These are phyloP conservation scores for Cryphonectria japonica DNA, from an alignment of 2,329 filamentous ascomycete species.

Conservation along the genomic window DNA sequence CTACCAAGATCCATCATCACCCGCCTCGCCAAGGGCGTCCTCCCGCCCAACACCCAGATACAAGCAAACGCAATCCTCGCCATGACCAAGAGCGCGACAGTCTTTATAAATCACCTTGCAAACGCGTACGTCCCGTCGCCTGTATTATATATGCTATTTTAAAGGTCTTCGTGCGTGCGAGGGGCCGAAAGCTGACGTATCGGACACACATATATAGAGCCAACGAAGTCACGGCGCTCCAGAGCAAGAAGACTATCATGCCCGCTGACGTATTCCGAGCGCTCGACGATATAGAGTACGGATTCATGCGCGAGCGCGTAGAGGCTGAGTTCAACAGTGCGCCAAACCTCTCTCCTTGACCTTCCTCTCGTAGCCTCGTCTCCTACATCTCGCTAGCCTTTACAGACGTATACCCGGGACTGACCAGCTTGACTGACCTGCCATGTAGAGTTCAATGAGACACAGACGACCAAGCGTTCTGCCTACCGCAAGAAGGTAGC, in stretches of 20 bases:
- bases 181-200: slow-evolving; percentile 10
- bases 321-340: slow-evolving; percentile 77
- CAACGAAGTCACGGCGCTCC: slow-evolving; percentile 68
- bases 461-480: slow-evolving; percentile 75
- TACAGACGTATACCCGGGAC: not conserved
- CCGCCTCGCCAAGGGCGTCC: slow-evolving; percentile 76
- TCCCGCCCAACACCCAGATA: slow-evolving; percentile 81
- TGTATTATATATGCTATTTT: not conserved
- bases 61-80: slow-evolving; percentile 81
- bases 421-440: slow-evolving; percentile 23
- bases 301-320: slow-evolving; percentile 69
- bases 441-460: slow-evolving; percentile 68
- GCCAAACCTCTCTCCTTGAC: slow-evolving; percentile 37
- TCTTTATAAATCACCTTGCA: slow-evolving; percentile 82
- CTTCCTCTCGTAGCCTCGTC: slow-evolving; percentile 2
- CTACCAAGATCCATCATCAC: slow-evolving; percentile 83
- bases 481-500: slow-evolving; percentile 72
- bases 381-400: not conserved
- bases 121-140: slow-evolving; percentile 61
- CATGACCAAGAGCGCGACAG: slow-evolving; percentile 78
- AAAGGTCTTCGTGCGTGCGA: not conserved
- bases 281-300: slow-evolving; percentile 76
- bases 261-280: slow-evolving; percentile 77
- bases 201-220: slow-evolving; percentile 54
- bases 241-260: slow-evolving; percentile 78